Evolutionary conservation across 306 rosid species (phyloP), one percentile per base, ranked within the genome.

Genomic region (Trifolium fragiferum): DNA sequence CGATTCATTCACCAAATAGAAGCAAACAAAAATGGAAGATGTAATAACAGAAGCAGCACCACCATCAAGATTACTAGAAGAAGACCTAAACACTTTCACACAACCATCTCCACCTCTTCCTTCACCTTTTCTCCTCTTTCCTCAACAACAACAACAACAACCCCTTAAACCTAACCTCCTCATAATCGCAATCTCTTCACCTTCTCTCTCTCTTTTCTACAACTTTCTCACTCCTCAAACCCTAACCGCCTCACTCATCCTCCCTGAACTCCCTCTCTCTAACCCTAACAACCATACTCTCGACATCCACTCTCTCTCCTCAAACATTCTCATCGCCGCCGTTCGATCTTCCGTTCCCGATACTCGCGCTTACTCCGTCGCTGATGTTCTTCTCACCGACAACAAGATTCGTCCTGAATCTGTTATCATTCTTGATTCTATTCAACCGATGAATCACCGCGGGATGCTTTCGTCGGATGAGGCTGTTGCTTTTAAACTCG

Each of bases 1-100:
- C 5, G 33, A 30, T 4, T 30, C 6, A 30, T 30, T 30, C 33
- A 4, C 0, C 27, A 25, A 30, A 30, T 0, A 30, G 33, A 30
- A 30, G 33, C 0, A 30, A 30, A 4, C 19, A 32, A 18, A 5
- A 87, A 81, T 94, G 98, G 98, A 91, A 81, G 98, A 91, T 27
- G 90, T 91, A 2, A 78, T 91, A 10, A 91, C 97, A 8, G 97
- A 91, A 76, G 80, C 81, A 76, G 89, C 97, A 20, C 95, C 93
- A 11, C 97, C 96, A 8, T 94, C 98, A 37, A 82, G 97, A 37
- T 84, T 94, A 65, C 66, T 84, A 19, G 86, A 88, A 73, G 97
- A 91, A 76, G 98, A 91, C 40, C 95, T 94, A 33, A 88, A 91
- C 85, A 91, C 65, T 67, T 94, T 91, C 77, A 68, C 94, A 2